A percentile compares a stretch with the other conserved stretches of the same genome.
phyloP scores from a whole-genome alignment of 176 grass and related monocot species.

The Eragrostis nindensis region DNA sequence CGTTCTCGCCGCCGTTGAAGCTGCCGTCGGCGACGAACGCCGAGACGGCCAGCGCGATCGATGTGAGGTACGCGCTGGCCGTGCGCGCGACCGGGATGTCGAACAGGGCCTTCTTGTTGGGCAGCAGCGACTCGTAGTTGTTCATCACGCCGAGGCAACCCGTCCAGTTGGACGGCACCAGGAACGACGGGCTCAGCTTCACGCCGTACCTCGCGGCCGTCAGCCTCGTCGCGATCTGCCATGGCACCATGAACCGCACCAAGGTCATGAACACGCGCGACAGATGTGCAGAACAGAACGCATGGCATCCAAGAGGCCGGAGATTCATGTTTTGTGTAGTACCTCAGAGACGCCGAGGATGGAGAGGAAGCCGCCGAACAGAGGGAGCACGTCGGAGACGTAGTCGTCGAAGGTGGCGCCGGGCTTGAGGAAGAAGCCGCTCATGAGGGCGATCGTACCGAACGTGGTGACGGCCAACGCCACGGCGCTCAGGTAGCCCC shows the following conservation, averaged over 20 bases:
- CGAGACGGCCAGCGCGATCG: slow-evolving; percentile 66
- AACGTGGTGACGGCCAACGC: slow-evolving; percentile 78
- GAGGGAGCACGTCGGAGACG: slow-evolving; percentile 81
- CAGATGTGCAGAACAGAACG: neutral
- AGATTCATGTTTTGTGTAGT: neutral
- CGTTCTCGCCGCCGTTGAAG: slow-evolving; percentile 94
- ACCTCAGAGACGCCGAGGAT: slow-evolving; percentile 97
- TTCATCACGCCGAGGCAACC: slow-evolving; percentile 96
- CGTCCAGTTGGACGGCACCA: slow-evolving; percentile 97
- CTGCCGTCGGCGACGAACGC: slow-evolving; percentile 93
- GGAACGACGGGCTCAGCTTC: slow-evolving; percentile 91
- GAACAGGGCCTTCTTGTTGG: slow-evolving; percentile 90
- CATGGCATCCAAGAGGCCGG: too few relatives aligned
- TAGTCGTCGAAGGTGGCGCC: slow-evolving; percentile 84
- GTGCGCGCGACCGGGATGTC: slow-evolving; percentile 87
- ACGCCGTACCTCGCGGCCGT: slow-evolving; percentile 81
- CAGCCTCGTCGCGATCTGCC: slow-evolving; percentile 87
- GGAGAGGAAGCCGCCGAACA: slow-evolving; percentile 82
- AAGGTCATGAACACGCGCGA: neutral
- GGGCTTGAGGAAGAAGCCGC: slow-evolving; percentile 96
- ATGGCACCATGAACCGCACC: neutral
- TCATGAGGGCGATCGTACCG: slow-evolving; percentile 87
- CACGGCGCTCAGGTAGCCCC: slow-evolving; percentile 76
- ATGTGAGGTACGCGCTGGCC: slow-evolving; percentile 88
- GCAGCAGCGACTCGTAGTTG: slow-evolving; percentile 91